Evolutionary conservation across 345 rosid genomes (phyloP).

Genomic region (Syzygium aqueum): DNA sequence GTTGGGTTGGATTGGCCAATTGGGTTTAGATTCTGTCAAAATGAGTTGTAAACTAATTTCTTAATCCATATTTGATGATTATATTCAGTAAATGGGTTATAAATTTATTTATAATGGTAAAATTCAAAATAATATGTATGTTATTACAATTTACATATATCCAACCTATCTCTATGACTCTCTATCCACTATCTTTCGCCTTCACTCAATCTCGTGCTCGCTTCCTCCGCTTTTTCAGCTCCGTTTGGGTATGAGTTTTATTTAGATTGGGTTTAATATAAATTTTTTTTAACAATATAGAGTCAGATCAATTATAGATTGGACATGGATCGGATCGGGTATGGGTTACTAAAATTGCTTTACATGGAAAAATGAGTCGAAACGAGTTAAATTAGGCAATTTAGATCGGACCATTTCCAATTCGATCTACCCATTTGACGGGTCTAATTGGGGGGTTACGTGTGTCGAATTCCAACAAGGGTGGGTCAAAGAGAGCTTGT

Average conservation of each 20-base stretch:
- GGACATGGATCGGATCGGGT: too few species aligned
- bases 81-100: background rate
- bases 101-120: too few species aligned
- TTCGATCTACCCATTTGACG: background rate
- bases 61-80: too few species aligned
- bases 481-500: background rate
- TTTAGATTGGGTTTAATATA: background rate
- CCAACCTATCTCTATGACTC: too few species aligned
- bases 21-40: too few species aligned
- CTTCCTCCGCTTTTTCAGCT: rapidly evolving
- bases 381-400: too few species aligned
- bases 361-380: too few species aligned
- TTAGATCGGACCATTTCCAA: rapidly evolving
- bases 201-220: too few species aligned
- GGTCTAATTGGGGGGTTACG: background rate
- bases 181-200: rapidly evolving
- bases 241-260: background rate
- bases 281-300: too few species aligned
- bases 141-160: background rate
- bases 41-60: too few species aligned
- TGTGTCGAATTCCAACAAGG: background rate
- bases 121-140: background rate
- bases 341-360: too few species aligned
- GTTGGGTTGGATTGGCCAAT: background rate
- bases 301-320: too few species aligned